A percentile compares a stretch with the other conserved stretches of the same genome.
Evolutionary conservation across 768 basidiomycete genomes (phyloP).

Genomic region (Phlegmacium glaucopus): DNA sequence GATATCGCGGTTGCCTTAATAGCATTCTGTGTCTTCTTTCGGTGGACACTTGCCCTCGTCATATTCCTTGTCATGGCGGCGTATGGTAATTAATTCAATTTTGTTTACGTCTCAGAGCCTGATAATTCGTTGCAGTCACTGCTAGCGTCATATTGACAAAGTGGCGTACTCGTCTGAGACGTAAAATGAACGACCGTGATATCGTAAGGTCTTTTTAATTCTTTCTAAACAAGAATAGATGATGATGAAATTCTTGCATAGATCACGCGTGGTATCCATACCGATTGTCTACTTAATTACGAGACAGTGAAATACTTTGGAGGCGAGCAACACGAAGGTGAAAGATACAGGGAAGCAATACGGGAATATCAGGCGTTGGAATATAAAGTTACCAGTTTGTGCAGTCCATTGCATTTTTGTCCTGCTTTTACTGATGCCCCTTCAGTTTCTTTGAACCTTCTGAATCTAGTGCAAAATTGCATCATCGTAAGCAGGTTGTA

Average conservation of each 20-base stretch:
- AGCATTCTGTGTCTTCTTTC: conserved; percentile 59
- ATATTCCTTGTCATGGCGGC: conserved; percentile 71
- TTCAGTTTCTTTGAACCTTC: conserved; percentile 59
- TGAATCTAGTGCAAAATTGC: conserved; percentile 78
- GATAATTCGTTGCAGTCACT: conserved; percentile 43
- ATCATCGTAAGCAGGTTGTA: conserved; percentile 54
- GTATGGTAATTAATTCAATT: conserved; percentile 49
- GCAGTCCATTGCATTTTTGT: background rate
- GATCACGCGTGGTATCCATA: conserved; percentile 80
- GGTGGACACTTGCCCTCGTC: conserved; percentile 63
- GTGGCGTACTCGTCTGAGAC: conserved; percentile 71
- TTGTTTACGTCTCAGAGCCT: conserved; percentile 39
- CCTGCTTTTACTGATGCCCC: conserved; percentile 2
- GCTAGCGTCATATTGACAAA: conserved; percentile 62
- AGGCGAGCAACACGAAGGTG: conserved; percentile 78
- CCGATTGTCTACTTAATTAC: conserved; percentile 77
- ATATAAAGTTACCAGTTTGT: conserved; percentile 67
- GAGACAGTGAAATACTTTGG: conserved; percentile 89
- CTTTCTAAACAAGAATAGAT: background rate
- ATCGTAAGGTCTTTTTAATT: conserved; percentile 40
- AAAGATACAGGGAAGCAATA: conserved; percentile 70
- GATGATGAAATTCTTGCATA: conserved; percentile 18
- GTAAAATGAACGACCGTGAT: conserved; percentile 81
- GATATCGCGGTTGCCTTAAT: conserved; percentile 74
- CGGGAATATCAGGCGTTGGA: conserved; percentile 71